Evolutionary conservation across 768 basidiomycete genomes (phyloP), one percentile per base, ranked within the genome.

Genomic region (Favolaschia claudopus): DNA sequence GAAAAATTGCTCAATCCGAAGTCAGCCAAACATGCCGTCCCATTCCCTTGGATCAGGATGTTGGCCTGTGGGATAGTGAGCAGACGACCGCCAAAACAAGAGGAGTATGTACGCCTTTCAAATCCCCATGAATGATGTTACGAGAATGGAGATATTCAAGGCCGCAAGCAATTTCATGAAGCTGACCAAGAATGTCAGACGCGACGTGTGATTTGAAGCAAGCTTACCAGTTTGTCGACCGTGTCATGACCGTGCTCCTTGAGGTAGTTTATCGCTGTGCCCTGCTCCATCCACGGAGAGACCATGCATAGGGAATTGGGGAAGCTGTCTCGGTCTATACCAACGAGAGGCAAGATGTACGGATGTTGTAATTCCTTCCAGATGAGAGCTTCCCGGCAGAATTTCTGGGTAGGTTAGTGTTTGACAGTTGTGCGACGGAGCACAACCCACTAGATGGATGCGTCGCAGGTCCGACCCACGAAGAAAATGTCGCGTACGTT

Each of bases 21-120:
- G 43, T 77, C 75, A 12, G 75, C 70, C 9, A 77, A 55, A n/a
- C 70, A 69, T 14, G 70, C 70, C 56, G 71, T 70, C 64, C 67
- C 68, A 17, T 70, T 58, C 29, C 74, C 66, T 40, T 69, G 64
- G n/a, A 74, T 66, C 7, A 75, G 64, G n/a, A 76, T 72, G 45
- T 76, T 76, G 24, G 67, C 61, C 71, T 72, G 24, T 7, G 20
- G 2, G 29, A 40, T 15, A 29, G 14, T 10, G n/a, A 25, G 25
- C 53, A 38, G n/a, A 27, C 29, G 27, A 22, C n/a, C n/a, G n/a
- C n/a, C n/a, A n/a, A n/a, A n/a, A n/a, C n/a, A 39, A 36, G 9
- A n/a, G 24, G 15, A 22, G 20, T 15, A 50, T 29, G 9, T 50
- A 67, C 59, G 3, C 57, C 64, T 17, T 55, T 56, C 4, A 69